These are phyloP conservation scores for Colletotrichum melonis DNA, from an alignment of 2,329 filamentous ascomycete species.

Conservation along the genomic window DNA sequence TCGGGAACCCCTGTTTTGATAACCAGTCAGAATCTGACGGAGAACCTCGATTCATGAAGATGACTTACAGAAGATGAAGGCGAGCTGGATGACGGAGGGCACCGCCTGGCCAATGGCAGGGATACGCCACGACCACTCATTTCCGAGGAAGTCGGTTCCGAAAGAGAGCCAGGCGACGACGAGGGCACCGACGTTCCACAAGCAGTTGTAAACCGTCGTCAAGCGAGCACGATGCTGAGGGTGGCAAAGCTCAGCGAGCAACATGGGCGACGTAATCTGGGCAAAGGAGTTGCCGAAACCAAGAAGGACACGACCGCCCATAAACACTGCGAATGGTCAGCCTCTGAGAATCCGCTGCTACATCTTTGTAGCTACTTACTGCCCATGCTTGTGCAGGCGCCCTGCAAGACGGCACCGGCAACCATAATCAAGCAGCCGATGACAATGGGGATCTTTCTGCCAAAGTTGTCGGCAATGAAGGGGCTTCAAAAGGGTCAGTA, in stretches of 20 bases:
- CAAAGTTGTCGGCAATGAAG: slow-evolving; percentile 64
- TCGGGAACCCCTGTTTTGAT: slow-evolving; percentile 49
- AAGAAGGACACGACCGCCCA: slow-evolving; percentile 66
- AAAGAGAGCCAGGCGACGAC: slow-evolving; percentile 62
- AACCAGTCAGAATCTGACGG: background rate
- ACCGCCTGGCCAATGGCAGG: slow-evolving; percentile 61
- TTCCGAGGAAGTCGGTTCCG: slow-evolving; percentile 57
- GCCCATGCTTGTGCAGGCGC: slow-evolving; percentile 55
- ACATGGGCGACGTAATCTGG: slow-evolving; percentile 63
- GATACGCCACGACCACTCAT: slow-evolving; percentile 64
- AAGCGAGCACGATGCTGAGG: slow-evolving; percentile 61
- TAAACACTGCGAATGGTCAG: slow-evolving; percentile 44
- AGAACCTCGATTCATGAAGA: background rate
- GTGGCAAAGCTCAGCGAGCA: slow-evolving; percentile 65
- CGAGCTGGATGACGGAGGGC: slow-evolving; percentile 59
- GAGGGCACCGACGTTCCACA: slow-evolving; percentile 63
- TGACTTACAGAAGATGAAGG: slow-evolving; percentile 57
- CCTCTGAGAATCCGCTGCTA: background rate
- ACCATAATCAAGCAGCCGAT: slow-evolving; percentile 67
- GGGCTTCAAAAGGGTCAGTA: slow-evolving; percentile 46
- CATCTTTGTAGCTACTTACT: slow-evolving; percentile 37
- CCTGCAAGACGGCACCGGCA: slow-evolving; percentile 67
- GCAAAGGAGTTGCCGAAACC: slow-evolving; percentile 67
- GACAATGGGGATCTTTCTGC: slow-evolving; percentile 63
- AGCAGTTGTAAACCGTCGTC: slow-evolving; percentile 60